Evolutionary conservation across 257 asterid species (phyloP), one percentile per base, ranked within the genome.

Genomic region (Salvia splendens): DNA sequence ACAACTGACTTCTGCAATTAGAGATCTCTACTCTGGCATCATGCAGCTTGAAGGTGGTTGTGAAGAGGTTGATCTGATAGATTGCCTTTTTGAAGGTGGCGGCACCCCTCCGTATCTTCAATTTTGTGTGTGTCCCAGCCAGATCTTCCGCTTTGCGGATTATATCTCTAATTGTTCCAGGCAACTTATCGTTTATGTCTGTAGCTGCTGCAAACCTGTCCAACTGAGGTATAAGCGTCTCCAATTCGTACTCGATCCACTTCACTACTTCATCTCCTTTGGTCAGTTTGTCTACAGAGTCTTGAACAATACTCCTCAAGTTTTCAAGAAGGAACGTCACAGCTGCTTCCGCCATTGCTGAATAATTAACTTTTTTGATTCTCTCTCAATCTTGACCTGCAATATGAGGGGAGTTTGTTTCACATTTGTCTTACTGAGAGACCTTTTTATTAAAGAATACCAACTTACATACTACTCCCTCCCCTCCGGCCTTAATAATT

Each of bases 141-240:
- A 56, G 62, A 24, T 5, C 43, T 33, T 56, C 62, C 2, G 62
- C 62, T 56, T 2, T 32, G 62, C 45, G 20, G 61, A 55, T 55
- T 17, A 2, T 0, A 3, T 12, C 12, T 32, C 5, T 33, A 1
- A n/a, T 48, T 0, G 1, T 6, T 9, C 11, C 30, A 15, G 12
- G 4, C 6, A 35, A 35, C 5, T 35, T 3, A 4, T 35, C 38
- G 38, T 0, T 35, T 35, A 4, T 35, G 38, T 1, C 5, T 35
- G 3, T 3, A 5, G 40, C 43, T 32, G 40, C 43, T 32, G 12
- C 45, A n/a, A 8, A 3, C 43, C 45, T 33, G 5, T 32, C 62
- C 24, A 56, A 11, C 11, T n/a, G 24, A 56, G 62, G 45, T n/a
- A 12, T 56, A 6, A 56, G 62, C 43, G 24, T 56, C 62, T 32